A percentile compares a stretch with the other conserved stretches of the same genome.
Conservation (phyloP, 1,284 basidiomycete genomes). For the Omphalotus olearius region DNA sequence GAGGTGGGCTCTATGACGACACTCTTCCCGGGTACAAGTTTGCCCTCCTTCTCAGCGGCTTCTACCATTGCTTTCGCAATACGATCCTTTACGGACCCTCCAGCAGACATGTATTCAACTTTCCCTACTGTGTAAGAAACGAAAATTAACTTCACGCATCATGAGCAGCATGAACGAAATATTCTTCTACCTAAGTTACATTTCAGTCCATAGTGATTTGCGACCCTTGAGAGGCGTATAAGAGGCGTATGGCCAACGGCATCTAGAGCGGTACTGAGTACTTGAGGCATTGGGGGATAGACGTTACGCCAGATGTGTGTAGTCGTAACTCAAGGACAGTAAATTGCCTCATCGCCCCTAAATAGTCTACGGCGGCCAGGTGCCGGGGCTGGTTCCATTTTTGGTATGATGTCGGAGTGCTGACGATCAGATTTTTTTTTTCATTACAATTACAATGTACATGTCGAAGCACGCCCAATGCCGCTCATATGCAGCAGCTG, state of each 20-base stretch:
- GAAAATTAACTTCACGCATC: constrained; percentile 4
- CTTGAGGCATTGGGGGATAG: constrained; percentile 24
- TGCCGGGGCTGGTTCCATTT: no score
- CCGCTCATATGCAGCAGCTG: no score
- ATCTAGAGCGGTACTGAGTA: constrained; percentile 77
- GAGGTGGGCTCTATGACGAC: constrained; percentile 93
- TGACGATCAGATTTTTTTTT: no score
- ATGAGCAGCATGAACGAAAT: not conserved
- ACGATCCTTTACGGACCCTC: constrained; percentile 94
- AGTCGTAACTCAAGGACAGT: no score
- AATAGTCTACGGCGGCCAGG: no score
- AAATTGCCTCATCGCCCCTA: no score
- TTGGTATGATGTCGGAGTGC: no score
- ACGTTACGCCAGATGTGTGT: not conserved
- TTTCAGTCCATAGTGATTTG: constrained; percentile 69
- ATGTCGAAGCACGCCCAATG: no score
- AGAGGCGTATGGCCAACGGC: constrained; percentile 92
- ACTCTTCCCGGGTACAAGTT: constrained; percentile 83
- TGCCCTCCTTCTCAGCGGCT: constrained; percentile 85
- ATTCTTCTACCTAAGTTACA: constrained; percentile 84
- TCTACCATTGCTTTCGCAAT: constrained; percentile 98
- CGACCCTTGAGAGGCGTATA: constrained; percentile 81
- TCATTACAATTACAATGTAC: no score
- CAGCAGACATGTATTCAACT: constrained; percentile 87
- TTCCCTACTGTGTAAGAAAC: constrained; percentile 66